Conservation (phyloP, 768 basidiomycete genomes). For the Termitomyces sp. region DNA sequence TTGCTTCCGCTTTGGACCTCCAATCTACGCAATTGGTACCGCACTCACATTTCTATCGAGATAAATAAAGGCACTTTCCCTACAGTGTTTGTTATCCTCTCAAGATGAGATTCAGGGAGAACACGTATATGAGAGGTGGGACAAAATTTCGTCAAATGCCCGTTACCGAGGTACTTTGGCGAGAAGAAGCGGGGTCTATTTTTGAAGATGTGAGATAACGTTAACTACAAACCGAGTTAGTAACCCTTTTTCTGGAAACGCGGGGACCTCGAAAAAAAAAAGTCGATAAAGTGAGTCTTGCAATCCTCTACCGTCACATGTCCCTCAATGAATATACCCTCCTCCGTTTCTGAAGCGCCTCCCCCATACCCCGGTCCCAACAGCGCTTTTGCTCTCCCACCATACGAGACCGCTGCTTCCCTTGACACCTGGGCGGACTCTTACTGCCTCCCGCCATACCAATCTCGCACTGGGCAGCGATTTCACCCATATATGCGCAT, state of each 20-base stretch:
- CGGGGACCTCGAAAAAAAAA: slow-evolving; percentile 2
- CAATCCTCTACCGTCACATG: not conserved
- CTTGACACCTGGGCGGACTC: slow-evolving; percentile 13
- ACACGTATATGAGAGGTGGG: not conserved
- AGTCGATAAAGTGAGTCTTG: not conserved
- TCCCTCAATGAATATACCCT: not conserved
- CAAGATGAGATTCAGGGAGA: not conserved
- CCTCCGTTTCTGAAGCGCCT: not conserved
- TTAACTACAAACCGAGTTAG: not conserved
- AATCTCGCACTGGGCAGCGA: slow-evolving; percentile 10
- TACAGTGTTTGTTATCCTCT: not conserved
- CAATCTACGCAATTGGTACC: not conserved
- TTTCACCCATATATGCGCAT: slow-evolving; percentile 16
- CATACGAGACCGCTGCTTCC: slow-evolving; percentile 8
- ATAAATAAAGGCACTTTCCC: not conserved
- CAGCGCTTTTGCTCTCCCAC: slow-evolving; percentile 5
- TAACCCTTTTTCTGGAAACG: slow-evolving; percentile 3
- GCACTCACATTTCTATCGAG: not conserved
- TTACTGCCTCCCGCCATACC: slow-evolving; percentile 15
- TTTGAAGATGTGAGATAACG: not conserved
- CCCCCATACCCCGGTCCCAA: not conserved
- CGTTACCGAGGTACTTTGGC: not conserved
- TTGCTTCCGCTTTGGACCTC: not conserved
- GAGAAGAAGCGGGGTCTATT: not conserved
- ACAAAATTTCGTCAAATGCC: not conserved